Percentiles rank a stretch among this genome's conserved stretches.
Conservation (phyloP, 768 basidiomycete species). For the Royoungia palumana region DNA sequence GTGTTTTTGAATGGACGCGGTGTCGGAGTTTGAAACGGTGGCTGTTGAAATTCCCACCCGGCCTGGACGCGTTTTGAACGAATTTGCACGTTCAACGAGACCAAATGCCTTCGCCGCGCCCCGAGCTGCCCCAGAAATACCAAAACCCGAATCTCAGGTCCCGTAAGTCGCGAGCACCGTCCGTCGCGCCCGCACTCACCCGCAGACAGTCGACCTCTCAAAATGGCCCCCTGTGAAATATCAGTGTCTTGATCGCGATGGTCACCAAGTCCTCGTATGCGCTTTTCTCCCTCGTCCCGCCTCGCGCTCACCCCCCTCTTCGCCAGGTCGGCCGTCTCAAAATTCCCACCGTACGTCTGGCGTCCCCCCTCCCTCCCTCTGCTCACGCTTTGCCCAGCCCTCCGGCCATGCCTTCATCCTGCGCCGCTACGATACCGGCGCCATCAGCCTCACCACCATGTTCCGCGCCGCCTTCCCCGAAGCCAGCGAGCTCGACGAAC, state of each 20-base stretch:
- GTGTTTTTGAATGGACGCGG: slow-evolving; percentile 7
- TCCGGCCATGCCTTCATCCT: slow-evolving; percentile 90
- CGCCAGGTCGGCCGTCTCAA: slow-evolving; percentile 84
- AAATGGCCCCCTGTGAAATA: slow-evolving; percentile 80
- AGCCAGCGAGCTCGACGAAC: slow-evolving; percentile 74
- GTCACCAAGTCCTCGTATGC: slow-evolving; percentile 78
- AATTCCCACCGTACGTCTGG: slow-evolving; percentile 73
- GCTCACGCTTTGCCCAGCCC: slow-evolving; percentile 43
- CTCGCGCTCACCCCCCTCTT: slow-evolving; percentile 17
- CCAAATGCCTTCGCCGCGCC: slow-evolving; percentile 43
- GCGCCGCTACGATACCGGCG: slow-evolving; percentile 89
- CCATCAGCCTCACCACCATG: slow-evolving; percentile 92
- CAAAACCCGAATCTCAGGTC: slow-evolving; percentile 50
- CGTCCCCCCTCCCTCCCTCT: slow-evolving; percentile 8
- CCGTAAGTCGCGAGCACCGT: slow-evolving; percentile 22
- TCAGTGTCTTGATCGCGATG: slow-evolving; percentile 86
- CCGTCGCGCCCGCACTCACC: background rate
- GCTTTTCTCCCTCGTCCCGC: background rate
- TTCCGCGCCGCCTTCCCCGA: slow-evolving; percentile 91
- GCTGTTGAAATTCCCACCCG: slow-evolving; percentile 33
- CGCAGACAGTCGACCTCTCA: slow-evolving; percentile 34
- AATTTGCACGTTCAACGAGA: slow-evolving; percentile 24
- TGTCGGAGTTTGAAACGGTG: slow-evolving; percentile 31
- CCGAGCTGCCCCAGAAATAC: slow-evolving; percentile 48
- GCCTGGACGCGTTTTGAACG: slow-evolving; percentile 34